phyloP scores from a whole-genome alignment of 345 rosid species.

The Luvunga scandens region DNA sequence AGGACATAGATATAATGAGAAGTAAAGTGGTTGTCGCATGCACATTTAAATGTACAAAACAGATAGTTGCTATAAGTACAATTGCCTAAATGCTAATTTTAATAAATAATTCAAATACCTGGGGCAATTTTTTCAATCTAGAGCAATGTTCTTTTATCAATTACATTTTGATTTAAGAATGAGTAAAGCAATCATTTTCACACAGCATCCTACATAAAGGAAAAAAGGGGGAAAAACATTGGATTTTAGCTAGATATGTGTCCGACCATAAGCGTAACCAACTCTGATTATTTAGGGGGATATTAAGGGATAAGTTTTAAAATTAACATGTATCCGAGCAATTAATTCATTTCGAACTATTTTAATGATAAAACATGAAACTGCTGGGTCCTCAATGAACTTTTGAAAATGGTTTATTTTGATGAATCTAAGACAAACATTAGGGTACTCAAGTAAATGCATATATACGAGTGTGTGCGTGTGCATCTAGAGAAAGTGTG shows the following conservation, averaged over 20 bases:
- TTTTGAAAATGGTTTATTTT: background rate
- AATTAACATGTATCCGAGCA: too few species aligned
- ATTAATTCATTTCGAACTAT: too few species aligned
- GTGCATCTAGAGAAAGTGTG: background rate
- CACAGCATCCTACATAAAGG: background rate
- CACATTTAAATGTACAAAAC: background rate
- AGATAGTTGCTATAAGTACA: background rate
- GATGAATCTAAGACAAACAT: background rate
- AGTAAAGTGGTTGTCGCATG: background rate
- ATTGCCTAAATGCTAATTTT: background rate
- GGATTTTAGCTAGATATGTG: background rate
- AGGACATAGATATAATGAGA: background rate
- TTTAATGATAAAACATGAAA: too few species aligned
- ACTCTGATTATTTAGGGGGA: background rate
- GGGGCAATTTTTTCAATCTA: background rate
- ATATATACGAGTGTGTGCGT: background rate
- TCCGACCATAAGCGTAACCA: background rate
- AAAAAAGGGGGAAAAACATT: background rate
- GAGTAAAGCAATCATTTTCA: background rate
- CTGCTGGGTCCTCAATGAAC: background rate
- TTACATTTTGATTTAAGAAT: background rate
- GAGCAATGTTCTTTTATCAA: background rate
- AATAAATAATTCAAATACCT: background rate
- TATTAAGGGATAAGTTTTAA: too few species aligned
- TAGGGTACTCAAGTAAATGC: background rate